These are phyloP conservation scores for Alternaria dauci DNA, from an alignment of 2,329 filamentous ascomycete genomes.

Conservation along the genomic window DNA sequence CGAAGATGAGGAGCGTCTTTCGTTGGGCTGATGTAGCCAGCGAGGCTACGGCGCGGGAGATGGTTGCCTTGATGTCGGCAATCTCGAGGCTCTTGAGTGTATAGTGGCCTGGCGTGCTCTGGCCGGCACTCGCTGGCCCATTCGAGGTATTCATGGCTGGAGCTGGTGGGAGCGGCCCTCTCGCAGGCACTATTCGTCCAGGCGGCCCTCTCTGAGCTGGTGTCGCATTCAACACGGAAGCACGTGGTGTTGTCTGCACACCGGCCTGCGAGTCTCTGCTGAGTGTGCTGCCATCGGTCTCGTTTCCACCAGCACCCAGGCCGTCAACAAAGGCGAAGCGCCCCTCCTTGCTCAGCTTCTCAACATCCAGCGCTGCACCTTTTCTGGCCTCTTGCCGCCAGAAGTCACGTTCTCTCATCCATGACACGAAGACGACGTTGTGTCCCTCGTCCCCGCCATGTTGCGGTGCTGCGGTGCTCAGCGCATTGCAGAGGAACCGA, in stretches of 20 bases:
- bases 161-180: constrained; percentile 18
- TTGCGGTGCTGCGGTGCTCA: constrained; percentile 39
- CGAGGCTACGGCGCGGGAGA: constrained; percentile 39
- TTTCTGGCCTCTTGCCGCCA: constrained; percentile 77
- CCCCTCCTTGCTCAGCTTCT: constrained; percentile 64
- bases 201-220: constrained; percentile 19
- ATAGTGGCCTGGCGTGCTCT: constrained; percentile 20
- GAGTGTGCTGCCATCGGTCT: constrained; percentile 1
- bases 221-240: not conserved
- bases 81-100: constrained; percentile 41
- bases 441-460: constrained; percentile 41
- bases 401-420: constrained; percentile 78
- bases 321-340: constrained; percentile 80
- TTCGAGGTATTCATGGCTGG: not conserved
- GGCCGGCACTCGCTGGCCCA: constrained; percentile 4
- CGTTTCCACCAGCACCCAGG: constrained; percentile 63
- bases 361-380: constrained; percentile 76
- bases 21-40: constrained; percentile 21
- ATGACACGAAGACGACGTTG: constrained; percentile 78
- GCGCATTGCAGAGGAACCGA: constrained; percentile 59
- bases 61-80: constrained; percentile 31
- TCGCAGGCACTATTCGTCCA: constrained; percentile 26
- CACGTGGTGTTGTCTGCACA: constrained; percentile 5
- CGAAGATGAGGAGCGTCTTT: constrained; percentile 55
- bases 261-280: constrained; percentile 1